These are phyloP conservation scores for Aspergillus sp. DNA, from an alignment of 2,329 filamentous ascomycete genomes.

Conservation along the genomic window DNA sequence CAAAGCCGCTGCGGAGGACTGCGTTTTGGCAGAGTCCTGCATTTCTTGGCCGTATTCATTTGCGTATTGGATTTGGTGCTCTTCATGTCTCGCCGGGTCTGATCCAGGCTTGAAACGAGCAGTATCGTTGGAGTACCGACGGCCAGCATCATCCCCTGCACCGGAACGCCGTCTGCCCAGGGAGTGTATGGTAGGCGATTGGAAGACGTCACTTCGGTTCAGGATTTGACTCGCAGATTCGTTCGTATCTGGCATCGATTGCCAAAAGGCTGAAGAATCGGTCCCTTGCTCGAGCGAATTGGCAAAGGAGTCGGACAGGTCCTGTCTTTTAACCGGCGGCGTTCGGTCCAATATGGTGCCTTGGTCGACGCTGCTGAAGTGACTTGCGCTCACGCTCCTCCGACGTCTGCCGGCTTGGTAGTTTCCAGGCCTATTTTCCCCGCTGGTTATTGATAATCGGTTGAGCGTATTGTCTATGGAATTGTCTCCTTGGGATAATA, in stretches of 20 bases:
- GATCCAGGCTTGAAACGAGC: slow-evolving; percentile 17
- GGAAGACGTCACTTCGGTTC: slow-evolving; percentile 77
- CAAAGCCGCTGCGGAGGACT: slow-evolving; percentile 43
- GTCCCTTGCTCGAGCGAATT: slow-evolving; percentile 67
- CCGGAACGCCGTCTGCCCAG: slow-evolving; percentile 22
- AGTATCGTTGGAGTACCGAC: slow-evolving; percentile 28
- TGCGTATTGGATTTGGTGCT: slow-evolving; percentile 10
- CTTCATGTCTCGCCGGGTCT: slow-evolving; percentile 3
- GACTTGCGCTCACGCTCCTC: slow-evolving; percentile 57
- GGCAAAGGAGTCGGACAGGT: slow-evolving; percentile 65
- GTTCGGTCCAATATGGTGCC: slow-evolving; percentile 43
- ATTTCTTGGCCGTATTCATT: slow-evolving; percentile 17
- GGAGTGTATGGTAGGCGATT: slow-evolving; percentile 58
- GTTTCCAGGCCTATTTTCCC: slow-evolving; percentile 6
- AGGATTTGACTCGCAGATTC: slow-evolving; percentile 88
- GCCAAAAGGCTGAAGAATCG: slow-evolving; percentile 61
- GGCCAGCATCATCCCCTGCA: slow-evolving; percentile 15
- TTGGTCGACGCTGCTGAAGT: slow-evolving; percentile 45
- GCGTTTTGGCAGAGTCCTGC: slow-evolving; percentile 12
- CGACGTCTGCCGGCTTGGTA: slow-evolving; percentile 14
- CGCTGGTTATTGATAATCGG: slow-evolving; percentile 16
- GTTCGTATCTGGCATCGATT: slow-evolving; percentile 52
- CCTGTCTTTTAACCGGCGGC: slow-evolving; percentile 47
- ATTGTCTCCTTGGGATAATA: slow-evolving; percentile 12
- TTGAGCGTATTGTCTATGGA: slow-evolving; percentile 10